phyloP scores from a whole-genome alignment of 2,329 filamentous ascomycete genomes.

The Paraconiothyrium brasiliense region DNA sequence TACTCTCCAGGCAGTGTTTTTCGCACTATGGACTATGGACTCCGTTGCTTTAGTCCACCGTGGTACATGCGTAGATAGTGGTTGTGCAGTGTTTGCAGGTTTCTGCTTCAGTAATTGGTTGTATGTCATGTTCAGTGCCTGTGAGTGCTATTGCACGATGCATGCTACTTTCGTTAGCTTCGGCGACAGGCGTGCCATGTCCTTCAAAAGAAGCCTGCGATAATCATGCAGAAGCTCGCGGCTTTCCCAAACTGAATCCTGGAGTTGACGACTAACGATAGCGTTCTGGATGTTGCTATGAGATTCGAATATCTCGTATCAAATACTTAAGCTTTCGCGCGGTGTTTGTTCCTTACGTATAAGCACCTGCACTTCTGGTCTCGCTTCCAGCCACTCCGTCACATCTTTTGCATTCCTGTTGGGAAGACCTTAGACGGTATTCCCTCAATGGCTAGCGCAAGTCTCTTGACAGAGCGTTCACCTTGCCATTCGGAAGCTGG shows the following conservation, averaged over 20 bases:
- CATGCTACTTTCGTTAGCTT: neutral
- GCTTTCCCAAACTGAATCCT: neutral
- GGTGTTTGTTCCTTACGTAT: neutral
- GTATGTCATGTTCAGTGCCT: neutral
- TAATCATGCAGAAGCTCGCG: neutral
- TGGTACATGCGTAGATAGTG: neutral
- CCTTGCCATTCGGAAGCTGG: constrained; percentile 54
- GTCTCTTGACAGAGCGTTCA: constrained; percentile 48
- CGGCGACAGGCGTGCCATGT: neutral
- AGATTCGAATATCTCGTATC: neutral
- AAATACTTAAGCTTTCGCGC: neutral
- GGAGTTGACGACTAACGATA: neutral
- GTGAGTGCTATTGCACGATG: neutral
- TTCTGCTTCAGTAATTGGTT: neutral
- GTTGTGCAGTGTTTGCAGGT: neutral
- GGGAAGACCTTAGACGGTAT: constrained; percentile 52
- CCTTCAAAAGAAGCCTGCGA: neutral
- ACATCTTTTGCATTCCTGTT: constrained; percentile 52
- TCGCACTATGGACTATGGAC: neutral
- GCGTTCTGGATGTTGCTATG: neutral
- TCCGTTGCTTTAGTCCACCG: neutral
- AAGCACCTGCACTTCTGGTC: constrained; percentile 24
- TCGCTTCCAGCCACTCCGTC: constrained; percentile 43
- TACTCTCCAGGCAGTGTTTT: neutral
- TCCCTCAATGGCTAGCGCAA: constrained; percentile 52